Evolutionary conservation across 1,284 basidiomycete species (phyloP).

Genomic region (Rhodotorula sp.): DNA sequence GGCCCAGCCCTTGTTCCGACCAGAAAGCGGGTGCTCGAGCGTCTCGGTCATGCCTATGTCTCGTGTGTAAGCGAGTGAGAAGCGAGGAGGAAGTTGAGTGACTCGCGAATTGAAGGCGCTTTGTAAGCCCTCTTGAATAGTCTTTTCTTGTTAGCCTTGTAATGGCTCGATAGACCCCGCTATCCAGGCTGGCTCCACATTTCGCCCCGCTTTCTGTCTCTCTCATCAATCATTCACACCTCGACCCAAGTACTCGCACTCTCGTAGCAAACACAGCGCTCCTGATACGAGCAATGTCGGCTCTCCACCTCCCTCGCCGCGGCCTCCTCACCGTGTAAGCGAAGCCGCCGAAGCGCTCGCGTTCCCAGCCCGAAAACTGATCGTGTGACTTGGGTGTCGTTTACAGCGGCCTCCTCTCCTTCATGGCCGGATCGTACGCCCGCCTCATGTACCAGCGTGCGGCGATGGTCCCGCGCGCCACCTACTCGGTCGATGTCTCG

Average conservation of each 20-base stretch:
- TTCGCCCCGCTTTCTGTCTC: background rate
- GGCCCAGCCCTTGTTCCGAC: background rate
- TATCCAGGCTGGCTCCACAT: background rate
- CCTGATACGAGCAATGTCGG: background rate
- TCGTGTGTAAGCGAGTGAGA: background rate
- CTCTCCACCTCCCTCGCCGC: constrained; percentile 10
- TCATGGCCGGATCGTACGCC: constrained; percentile 15
- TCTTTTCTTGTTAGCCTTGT: background rate
- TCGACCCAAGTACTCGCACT: background rate
- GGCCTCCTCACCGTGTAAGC: constrained; percentile 21
- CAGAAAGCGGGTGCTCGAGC: constrained; percentile 8
- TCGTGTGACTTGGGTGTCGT: background rate
- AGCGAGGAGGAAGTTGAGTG: background rate
- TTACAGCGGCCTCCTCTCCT: constrained; percentile 14
- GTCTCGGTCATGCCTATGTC: constrained; percentile 1
- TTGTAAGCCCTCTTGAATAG: background rate
- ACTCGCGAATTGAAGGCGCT: background rate
- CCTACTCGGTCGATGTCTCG: constrained; percentile 9
- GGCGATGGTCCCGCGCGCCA: background rate
- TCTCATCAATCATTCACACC: background rate
- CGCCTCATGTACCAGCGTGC: constrained; percentile 9
- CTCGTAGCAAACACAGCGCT: background rate
- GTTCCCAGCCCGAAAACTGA: background rate
- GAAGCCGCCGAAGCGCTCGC: background rate
- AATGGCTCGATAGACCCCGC: background rate